Base-by-base conservation (phyloP, 768 basidiomycete species). In the Dacryopinax primogenitus region DNA sequence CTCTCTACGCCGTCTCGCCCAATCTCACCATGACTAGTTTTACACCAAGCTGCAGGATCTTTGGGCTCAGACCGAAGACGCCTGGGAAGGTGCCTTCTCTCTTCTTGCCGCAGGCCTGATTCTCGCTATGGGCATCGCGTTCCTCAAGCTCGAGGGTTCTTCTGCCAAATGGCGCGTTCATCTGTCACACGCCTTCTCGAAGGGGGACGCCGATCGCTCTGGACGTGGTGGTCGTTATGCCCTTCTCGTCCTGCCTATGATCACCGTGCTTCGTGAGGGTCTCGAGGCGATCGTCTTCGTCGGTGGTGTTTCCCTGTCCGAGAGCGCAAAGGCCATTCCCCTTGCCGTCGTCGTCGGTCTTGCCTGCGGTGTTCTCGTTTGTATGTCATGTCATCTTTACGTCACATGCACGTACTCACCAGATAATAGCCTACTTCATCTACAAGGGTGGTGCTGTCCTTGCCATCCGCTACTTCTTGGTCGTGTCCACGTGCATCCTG, bases 111-210 rank as follows among this genome's bases (percentile, higher is more conserved):
- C 51, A 23, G 51, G 51, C 70, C 84, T 96, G 82, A 93, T 96
- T 71, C 91, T 92, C 74, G 79, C 87, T 72, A 95, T 97, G 92
- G 93, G 91, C 1, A 72, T 97, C 39, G 87, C 88, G 34, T 94
- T 98, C 89, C 84, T 99, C 67, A 92, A 90, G 73, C 86, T 99
- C 83, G 94, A 98, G 74, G 81, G 87, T 71, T 88, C 95, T 15
- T 89, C 92, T 73, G 82, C 87, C n/a, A 92, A 90, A 75, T 99
- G 95, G 95, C 84, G 90, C 69, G 76, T 90, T 72, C 96, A 95
- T 78, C 84, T 98, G 62, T 80, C 85, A 65, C 79, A 78, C 16
- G 88, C 93, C 0, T 96, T 97, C 76, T 3, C 26, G 13, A 62
- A 66, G 72, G 66, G 71, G 67, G 33, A 62, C 63, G 66, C 63